Evolutionary conservation across 2,329 filamentous ascomycete species (phyloP).

Genomic region (Dryadomyces sulphureus): DNA sequence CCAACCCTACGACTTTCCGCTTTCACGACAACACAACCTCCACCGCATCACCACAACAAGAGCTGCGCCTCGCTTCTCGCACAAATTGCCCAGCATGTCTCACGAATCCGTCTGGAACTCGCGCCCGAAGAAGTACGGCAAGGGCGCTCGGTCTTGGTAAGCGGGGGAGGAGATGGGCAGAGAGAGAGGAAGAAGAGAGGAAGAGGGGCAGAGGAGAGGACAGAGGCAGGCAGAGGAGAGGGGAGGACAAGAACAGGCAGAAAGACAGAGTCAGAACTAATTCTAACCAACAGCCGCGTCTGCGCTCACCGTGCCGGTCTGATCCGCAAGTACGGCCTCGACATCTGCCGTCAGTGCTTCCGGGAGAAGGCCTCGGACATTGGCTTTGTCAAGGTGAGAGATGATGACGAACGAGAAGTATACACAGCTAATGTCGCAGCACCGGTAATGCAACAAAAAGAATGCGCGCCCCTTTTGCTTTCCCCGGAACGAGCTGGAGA

Average conservation of each 20-base stretch:
- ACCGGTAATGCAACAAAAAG: slow-evolving; percentile 2
- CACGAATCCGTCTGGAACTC: slow-evolving; percentile 99
- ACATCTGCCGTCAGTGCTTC: slow-evolving; percentile 73
- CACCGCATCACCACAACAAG: background rate
- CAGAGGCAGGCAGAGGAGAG: background rate
- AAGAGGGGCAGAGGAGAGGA: background rate
- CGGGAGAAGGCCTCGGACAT: slow-evolving; percentile 60
- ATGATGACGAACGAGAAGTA: background rate
- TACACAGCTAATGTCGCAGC: background rate
- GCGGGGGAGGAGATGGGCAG: background rate
- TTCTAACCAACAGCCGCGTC: slow-evolving; percentile 33
- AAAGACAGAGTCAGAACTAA: slow-evolving; percentile 12
- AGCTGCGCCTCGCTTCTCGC: slow-evolving; percentile 2
- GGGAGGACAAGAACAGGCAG: slow-evolving; percentile 1
- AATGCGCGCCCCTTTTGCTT: background rate
- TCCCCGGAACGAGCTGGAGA: slow-evolving; percentile 1
- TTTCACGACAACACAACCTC: slow-evolving; percentile 1
- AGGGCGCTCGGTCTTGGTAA: slow-evolving; percentile 89
- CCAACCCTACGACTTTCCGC: background rate
- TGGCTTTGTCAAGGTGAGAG: slow-evolving; percentile 56
- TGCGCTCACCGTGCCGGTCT: slow-evolving; percentile 95
- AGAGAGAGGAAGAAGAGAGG: background rate
- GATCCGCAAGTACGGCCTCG: slow-evolving; percentile 98
- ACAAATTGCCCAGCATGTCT: slow-evolving; percentile 37
- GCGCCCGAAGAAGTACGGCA: slow-evolving; percentile 92